Base-by-base conservation (phyloP, 2,329 filamentous ascomycete species). In the Exophiala calicioides region DNA sequence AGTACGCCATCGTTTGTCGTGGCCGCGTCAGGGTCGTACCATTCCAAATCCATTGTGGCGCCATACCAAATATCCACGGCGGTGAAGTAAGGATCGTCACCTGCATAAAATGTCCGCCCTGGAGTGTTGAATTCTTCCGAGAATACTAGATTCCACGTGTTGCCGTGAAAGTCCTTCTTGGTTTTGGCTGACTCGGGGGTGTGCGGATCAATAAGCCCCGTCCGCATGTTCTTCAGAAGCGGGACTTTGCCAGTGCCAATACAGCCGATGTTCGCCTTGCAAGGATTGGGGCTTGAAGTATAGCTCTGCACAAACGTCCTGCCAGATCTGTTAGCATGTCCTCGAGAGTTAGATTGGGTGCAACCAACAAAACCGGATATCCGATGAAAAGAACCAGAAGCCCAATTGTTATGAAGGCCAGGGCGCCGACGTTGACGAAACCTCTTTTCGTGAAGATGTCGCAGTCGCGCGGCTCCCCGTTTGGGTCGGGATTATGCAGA, bases 21-120 rank as follows among this genome's bases (percentile, higher is more conserved):
- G 2, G 80, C 74, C 12, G 82, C 81, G 62, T 86, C 82, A 3
- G 83, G 83, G 59, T 86, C 82, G 59, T 86, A 86, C 82, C 82
- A 86, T 76, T 85, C 81, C 46, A 86, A 66, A 73, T 87, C 83
- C 64, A 78, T 71, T 1, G 83, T 87, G 44, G 84, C 84, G 60
- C 83, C 83, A 60, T 87, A 87, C 83, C 83, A 86, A 35, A 86
- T 70, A 62, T 87, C 82, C 26, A 85, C 75, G 18, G 75, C 84
- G 61, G 83, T 76, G 59, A 82, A 86, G 60, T 75, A 88, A 0
- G 84, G 76, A 61, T 88, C 84, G 58, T 88, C 84, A 4, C 78
- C 81, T 30, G 82, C 77, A 61, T 86, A 88, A 59, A 88, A 88
- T 3, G 82, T 84, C 37, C 84, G 76, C 13, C 82, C 83, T 37